Evolutionary conservation across 2,329 filamentous ascomycete genomes (phyloP).

Genomic region (Zopfia rhizophila): DNA sequence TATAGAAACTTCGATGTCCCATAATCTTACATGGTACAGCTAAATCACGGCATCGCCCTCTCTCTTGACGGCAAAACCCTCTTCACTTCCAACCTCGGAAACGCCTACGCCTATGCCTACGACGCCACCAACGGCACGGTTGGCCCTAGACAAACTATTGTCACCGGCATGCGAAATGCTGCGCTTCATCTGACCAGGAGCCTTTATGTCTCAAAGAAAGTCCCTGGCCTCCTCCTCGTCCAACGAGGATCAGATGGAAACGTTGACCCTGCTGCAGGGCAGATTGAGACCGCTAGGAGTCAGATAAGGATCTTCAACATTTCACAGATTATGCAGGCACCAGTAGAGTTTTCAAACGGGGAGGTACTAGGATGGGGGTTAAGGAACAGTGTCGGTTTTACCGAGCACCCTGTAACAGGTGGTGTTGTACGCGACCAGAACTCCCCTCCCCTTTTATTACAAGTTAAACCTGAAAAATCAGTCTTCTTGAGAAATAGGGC

Average conservation of each 20-base stretch:
- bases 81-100: slow-evolving; percentile 65
- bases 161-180: slow-evolving; percentile 66
- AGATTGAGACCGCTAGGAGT: slow-evolving; percentile 65
- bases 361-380: slow-evolving; percentile 60
- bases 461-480: too few species aligned
- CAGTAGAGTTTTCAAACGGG: slow-evolving; percentile 69
- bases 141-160: slow-evolving; percentile 63
- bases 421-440: slow-evolving; percentile 53
- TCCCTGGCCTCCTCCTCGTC: slow-evolving; percentile 68
- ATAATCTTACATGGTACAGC: slow-evolving; percentile 29
- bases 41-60: slow-evolving; percentile 64
- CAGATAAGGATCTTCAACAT: slow-evolving; percentile 73
- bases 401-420: slow-evolving; percentile 59
- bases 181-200: slow-evolving; percentile 73
- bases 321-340: slow-evolving; percentile 71
- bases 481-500: background rate
- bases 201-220: slow-evolving; percentile 67
- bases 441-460: slow-evolving; percentile 51
- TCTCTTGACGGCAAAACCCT: slow-evolving; percentile 59
- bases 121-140: slow-evolving; percentile 61
- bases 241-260: slow-evolving; percentile 72
- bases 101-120: slow-evolving; percentile 73
- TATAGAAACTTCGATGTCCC: background rate
- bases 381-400: slow-evolving; percentile 78
- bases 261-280: slow-evolving; percentile 64